Base-by-base conservation (phyloP, 2,329 filamentous ascomycete genomes). In the Magnaporthiopsis rhizophila region DNA sequence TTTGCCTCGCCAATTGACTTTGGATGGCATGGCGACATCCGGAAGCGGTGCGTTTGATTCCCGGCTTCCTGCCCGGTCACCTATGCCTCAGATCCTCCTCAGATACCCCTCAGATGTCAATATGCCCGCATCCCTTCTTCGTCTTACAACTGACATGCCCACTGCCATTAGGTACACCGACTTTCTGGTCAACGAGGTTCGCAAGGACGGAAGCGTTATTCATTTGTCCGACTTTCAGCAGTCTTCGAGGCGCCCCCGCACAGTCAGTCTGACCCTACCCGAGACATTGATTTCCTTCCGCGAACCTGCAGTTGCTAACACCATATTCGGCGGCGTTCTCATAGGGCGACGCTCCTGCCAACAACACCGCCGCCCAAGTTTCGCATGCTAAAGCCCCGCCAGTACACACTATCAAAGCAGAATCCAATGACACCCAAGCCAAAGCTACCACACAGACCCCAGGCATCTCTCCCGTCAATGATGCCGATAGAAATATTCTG, bases 121-220 rank as follows among this genome's bases (percentile, higher is more conserved):
- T 53, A n/a, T 53, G 7, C 5, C 45, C 18, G 11, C 12, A 12
- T 36, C 1, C 34, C 21, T 11, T 9, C 3, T 9, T 6, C n/a
- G 8, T n/a, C 21, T 21, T 21, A 53, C n/a, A 24, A 24, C 45
- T 53, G 21, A 53, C 13, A 24, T 24, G 21, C n/a, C 45, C 2
- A 24, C 11, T 53, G 21, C 6, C 18, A n/a, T 9, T 34, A 86
- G 91, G 69, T 97, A 93, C 75, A 94, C 92, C 4, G 93, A 97
- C 74, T 97, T 97, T 71, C 81, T 95, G 69, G 93, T 97, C 70
- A 93, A 96, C 72, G 93, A 97, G 75, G 94, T 97, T 67, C 79
- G 84, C 26, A 86, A 88, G 36, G 85, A 89, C 71, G 92, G 92
- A 21, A 77, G 86, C 64, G 90, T 96, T 18, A 75, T 95, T 63